A percentile compares a stretch with the other conserved stretches of the same genome.
Conservation (phyloP, 768 basidiomycete genomes). For the Myochromella boudieri region DNA sequence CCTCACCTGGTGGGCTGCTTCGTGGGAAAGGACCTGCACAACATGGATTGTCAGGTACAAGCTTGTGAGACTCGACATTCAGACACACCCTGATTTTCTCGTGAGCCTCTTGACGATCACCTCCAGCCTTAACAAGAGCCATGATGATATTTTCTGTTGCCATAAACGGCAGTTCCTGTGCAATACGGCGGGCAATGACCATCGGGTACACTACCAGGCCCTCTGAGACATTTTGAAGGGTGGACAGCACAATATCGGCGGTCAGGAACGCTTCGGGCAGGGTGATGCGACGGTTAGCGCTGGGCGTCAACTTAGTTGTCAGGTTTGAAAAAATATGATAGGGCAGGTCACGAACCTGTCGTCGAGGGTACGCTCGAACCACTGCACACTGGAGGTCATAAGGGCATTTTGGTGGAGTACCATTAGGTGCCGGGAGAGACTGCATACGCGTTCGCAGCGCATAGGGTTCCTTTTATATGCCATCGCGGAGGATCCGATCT, state of each 20-base stretch:
- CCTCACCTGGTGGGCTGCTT: slow-evolving; percentile 94
- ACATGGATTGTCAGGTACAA: background rate
- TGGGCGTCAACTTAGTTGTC: slow-evolving; percentile 23
- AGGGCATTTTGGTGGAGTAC: slow-evolving; percentile 93
- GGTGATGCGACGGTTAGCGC: slow-evolving; percentile 95
- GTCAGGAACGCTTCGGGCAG: slow-evolving; percentile 97
- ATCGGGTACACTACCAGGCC: slow-evolving; percentile 99
- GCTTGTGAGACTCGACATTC: background rate
- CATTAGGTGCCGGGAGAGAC: slow-evolving; percentile 94
- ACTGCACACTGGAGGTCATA: slow-evolving; percentile 93
- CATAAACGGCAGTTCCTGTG: slow-evolving; percentile 98
- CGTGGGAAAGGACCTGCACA: slow-evolving; percentile 82
- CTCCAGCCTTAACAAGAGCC: slow-evolving; percentile 94
- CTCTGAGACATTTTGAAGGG: slow-evolving; percentile 94
- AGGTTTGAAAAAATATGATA: background rate
- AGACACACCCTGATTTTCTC: slow-evolving; percentile 80
- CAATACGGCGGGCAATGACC: slow-evolving; percentile 89
- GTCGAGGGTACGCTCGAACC: slow-evolving; percentile 98
- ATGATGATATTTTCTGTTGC: slow-evolving; percentile 99
- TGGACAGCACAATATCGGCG: slow-evolving; percentile 93
- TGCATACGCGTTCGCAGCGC: slow-evolving; percentile 97
- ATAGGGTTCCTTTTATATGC: slow-evolving; percentile 99
- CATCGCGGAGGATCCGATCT: slow-evolving; percentile 97
- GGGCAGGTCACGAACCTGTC: slow-evolving; percentile 62
- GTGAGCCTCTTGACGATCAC: slow-evolving; percentile 95